Evolutionary conservation across 306 rosid genomes (phyloP), one percentile per base, ranked within the genome.

Genomic region (Sechiopsis laciniata): DNA sequence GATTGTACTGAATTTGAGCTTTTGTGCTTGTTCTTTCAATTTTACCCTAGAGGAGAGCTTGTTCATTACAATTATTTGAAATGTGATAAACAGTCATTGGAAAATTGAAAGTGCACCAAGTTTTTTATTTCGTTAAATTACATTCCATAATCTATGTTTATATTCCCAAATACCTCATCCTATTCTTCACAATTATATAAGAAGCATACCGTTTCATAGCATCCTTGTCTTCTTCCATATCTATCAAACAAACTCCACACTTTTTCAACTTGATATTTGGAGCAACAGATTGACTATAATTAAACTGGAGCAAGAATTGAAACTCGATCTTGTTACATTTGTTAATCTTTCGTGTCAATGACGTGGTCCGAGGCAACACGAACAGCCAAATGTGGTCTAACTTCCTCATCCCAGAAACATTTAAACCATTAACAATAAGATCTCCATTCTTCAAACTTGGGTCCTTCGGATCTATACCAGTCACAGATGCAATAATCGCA

Each of bases 161-260:
- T 12, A 55, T 17, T 17, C 1, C 12, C 13, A 35, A 0, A 3
- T 2, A 19, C 40, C 16, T 60, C 45, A 64, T 67, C 55, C 11
- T 67, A 10, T 67, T 67, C 2, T 5, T 67, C 13, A 67, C 11
- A 17, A 67, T 68, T 13, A 48, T 68, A 6, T 22, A 7, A 48
- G 73, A 46, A 15, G 55, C 55, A 13, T 68, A 68, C 0, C 8
- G 19, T 48, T 68, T 68, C 56, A 48, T 68, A 10, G 73, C 56
- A 21, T 68, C 73, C 37, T 48, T 48, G 56, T 48, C 56, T 46
- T 42, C 40, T 46, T 68, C 57, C 73, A 68, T 26, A 53, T 71
- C 12, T 29, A 71, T 54, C 61, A 71, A 71, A 53, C 62, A 24
- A 29, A 53, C 45, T 54, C 75, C 75, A 71, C 75, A 70, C 74